phyloP scores from a whole-genome alignment of 305 asterid genomes.

The Petunia hybrid region DNA sequence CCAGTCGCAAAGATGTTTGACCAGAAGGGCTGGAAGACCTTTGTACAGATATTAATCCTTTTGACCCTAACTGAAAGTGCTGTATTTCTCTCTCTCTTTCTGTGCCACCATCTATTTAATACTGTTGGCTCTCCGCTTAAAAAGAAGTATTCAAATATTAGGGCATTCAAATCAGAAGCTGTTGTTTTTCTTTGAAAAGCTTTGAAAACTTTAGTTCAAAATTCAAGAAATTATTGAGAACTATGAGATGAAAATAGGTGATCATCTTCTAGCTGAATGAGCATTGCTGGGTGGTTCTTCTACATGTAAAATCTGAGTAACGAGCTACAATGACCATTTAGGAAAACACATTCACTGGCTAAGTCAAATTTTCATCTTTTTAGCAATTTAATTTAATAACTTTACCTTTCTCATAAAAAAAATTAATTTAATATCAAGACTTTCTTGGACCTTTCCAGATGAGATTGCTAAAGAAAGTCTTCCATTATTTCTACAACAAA shows the following conservation, averaged over 20 bases:
- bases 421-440: background rate
- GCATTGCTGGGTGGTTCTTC: background rate
- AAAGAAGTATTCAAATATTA: background rate
- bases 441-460: slow-evolving; percentile 25
- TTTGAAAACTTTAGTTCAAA: background rate
- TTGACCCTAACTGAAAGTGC: slow-evolving; percentile 15
- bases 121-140: background rate
- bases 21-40: slow-evolving; percentile 5
- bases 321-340: slow-evolving; percentile 13
- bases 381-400: too few relatives aligned
- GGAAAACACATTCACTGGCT: background rate
- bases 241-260: slow-evolving; percentile 11
- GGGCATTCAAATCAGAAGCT: slow-evolving; percentile 1
- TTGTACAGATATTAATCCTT: background rate
- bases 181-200: background rate
- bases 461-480: background rate
- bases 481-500: too few relatives aligned
- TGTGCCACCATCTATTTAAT: slow-evolving; percentile 2
- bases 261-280: slow-evolving; percentile 20
- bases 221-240: slow-evolving; percentile 13
- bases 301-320: slow-evolving; percentile 9
- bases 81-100: slow-evolving; percentile 1
- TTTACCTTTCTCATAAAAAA: background rate
- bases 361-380: slow-evolving; percentile 10
- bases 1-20: background rate